Base-by-base conservation (phyloP, 805 yeast genomes). In the Kodamaea kaohsiungensis region DNA sequence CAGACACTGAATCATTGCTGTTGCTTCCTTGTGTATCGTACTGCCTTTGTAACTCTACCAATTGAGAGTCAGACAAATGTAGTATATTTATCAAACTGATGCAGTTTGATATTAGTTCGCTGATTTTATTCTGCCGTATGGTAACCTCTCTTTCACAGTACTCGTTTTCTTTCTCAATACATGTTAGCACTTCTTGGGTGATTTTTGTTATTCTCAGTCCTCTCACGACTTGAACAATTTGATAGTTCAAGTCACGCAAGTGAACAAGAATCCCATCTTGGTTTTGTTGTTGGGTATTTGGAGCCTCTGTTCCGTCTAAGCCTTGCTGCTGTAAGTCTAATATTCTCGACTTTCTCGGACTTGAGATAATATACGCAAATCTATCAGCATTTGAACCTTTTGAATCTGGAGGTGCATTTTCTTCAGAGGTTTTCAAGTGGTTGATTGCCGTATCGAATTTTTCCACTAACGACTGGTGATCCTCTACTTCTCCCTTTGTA, bases 171-270 rank as follows among this genome's bases (percentile, higher is more conserved):
- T 46, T 53, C 45, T 61, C 63, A 1, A 76, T 50, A 1, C 53
- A 56, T 3, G 58, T 8, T 1, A 73, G 48, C 1, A 67, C 53
- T 1, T 72, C 76, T 13, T 59, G 62, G 1, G 76, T 65, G n/a
- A 76, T 62, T 51, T 73, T 75, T 37, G 78, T 69, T 16, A 74
- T 53, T 49, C 68, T 72, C 43, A 76, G 62, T 7, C 66, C 59
- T 16, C 78, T 61, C 22, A 76, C 71, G 0, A 69, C 70, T 37
- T 69, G 59, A 8, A 75, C 73, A 10, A 76, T 59, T 39, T 68
- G 68, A 59, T 74, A 72, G 55, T 76, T 76, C 18, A 73, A 50
- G 17, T 75, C 77, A 35, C 76, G 61, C 9, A 75, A 63, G 6
- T 62, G 53, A 37, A 62, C 64, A 1, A 61, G 60, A 2, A 54